A percentile compares a stretch with the other conserved stretches of the same genome.
phyloP scores from a whole-genome alignment of 2,329 filamentous ascomycete species.

The Fusarium transvaalense region DNA sequence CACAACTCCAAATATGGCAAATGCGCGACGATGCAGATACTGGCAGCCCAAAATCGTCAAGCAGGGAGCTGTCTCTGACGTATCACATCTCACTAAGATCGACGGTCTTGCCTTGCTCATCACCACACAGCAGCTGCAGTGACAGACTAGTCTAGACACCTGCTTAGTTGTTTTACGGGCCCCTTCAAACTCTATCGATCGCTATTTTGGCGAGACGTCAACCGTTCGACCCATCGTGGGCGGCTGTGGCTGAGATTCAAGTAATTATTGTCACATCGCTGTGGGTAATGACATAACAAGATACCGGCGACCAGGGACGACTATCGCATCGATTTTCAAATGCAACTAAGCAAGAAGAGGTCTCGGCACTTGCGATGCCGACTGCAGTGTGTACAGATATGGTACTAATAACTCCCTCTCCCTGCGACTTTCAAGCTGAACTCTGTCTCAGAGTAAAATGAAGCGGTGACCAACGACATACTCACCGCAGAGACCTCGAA shows the following conservation, averaged over 20 bases:
- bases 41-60: background rate
- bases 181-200: constrained; percentile 23
- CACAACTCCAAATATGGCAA: constrained; percentile 12
- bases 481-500: constrained; percentile 5
- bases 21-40: constrained; percentile 1
- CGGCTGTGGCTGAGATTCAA: background rate
- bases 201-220: constrained; percentile 8
- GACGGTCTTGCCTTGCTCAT: constrained; percentile 13
- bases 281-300: constrained; percentile 22
- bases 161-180: background rate
- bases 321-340: background rate
- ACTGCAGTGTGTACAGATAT: background rate
- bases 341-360: constrained; percentile 4
- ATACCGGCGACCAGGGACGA: background rate
- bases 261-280: constrained; percentile 1
- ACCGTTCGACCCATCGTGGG: constrained; percentile 8
- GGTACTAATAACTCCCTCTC: background rate
- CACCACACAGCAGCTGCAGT: background rate
- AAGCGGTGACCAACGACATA: constrained; percentile 9
- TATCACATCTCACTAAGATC: constrained; percentile 36
- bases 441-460: constrained; percentile 11
- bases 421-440: constrained; percentile 3
- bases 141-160: background rate
- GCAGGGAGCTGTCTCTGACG: constrained; percentile 24
- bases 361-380: constrained; percentile 20